Percentiles rank a stretch among this genome's conserved stretches.
Conservation (phyloP, 306 rosid species). For the Begonia peltatifolia region DNA sequence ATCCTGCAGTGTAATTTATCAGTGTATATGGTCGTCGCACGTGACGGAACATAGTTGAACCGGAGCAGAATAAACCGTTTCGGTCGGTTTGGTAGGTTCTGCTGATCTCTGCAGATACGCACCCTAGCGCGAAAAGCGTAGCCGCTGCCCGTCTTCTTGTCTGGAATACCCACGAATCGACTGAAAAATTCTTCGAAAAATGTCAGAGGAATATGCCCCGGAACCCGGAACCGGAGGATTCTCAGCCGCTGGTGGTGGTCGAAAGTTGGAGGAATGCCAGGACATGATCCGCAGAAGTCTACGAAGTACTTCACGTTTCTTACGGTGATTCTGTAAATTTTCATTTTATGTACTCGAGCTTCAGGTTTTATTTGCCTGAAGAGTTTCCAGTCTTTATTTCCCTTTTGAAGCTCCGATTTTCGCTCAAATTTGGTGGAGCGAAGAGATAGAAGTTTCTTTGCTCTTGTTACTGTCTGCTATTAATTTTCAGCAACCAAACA, state of each 20-base stretch:
- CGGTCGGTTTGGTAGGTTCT: neutral
- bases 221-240: constrained; percentile 23
- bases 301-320: constrained; percentile 21
- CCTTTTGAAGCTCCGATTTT: neutral
- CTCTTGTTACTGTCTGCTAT: neutral
- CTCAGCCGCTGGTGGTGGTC: constrained; percentile 22
- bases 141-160: too few species aligned
- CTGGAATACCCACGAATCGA: neutral
- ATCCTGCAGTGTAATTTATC: too few species aligned
- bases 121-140: neutral
- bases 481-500: neutral
- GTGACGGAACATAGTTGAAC: too few species aligned
- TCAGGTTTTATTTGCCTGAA: constrained; percentile 3
- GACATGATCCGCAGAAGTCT: constrained; percentile 53
- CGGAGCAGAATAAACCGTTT: too few species aligned
- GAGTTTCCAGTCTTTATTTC: neutral
- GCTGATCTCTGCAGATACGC: neutral
- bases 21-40: too few species aligned
- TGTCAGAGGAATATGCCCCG: constrained; percentile 27
- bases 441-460: neutral
- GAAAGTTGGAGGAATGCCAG: constrained; percentile 37
- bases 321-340: neutral
- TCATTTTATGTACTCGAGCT: neutral
- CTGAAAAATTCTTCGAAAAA: neutral
- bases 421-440: neutral